Percentiles rank a stretch among this genome's conserved stretches.
phyloP scores from a whole-genome alignment of 192 early-diverging fungal species.

The Gaertneriomyces sp. region DNA sequence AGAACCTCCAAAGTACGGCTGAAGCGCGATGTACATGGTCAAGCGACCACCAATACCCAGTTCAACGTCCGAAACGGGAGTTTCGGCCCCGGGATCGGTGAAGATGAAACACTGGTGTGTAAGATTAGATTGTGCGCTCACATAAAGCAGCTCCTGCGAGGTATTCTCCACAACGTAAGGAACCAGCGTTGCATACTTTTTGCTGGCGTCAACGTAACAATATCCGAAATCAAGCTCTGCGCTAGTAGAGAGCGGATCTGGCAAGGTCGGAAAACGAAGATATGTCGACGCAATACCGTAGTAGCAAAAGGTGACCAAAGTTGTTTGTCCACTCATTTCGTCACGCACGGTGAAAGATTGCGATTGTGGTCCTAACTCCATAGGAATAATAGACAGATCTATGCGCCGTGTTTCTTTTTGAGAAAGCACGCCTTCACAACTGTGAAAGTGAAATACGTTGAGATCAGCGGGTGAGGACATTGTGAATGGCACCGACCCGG shows the following conservation, averaged over 20 bases:
- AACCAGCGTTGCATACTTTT: slow-evolving; percentile 70
- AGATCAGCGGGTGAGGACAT: slow-evolving; percentile 9
- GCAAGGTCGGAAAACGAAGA: slow-evolving; percentile 60
- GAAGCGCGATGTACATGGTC: slow-evolving; percentile 74
- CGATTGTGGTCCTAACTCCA: slow-evolving; percentile 49
- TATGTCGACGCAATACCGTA: slow-evolving; percentile 47
- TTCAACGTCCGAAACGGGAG: slow-evolving; percentile 42
- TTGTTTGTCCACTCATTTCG: slow-evolving; percentile 1
- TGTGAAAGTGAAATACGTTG: slow-evolving; percentile 7
- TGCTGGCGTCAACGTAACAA: slow-evolving; percentile 73
- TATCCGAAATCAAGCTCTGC: slow-evolving; percentile 72
- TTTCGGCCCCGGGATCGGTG: slow-evolving; percentile 41
- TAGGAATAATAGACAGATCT: slow-evolving; percentile 50
- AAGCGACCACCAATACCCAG: slow-evolving; percentile 47
- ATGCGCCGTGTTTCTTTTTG: slow-evolving; percentile 58
- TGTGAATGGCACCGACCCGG: slow-evolving; percentile 14
- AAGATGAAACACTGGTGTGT: slow-evolving; percentile 78
- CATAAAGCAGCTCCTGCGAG: slow-evolving; percentile 59
- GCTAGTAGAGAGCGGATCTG: slow-evolving; percentile 32
- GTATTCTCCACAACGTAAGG: slow-evolving; percentile 69
- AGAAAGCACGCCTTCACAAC: slow-evolving; percentile 33
- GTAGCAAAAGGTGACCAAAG: slow-evolving; percentile 45
- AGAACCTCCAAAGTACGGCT: slow-evolving; percentile 49
- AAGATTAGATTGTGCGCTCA: slow-evolving; percentile 76
- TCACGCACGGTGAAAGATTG: slow-evolving; percentile 50